Conservation (phyloP, 805 yeast species). For the Starmerella apis region DNA sequence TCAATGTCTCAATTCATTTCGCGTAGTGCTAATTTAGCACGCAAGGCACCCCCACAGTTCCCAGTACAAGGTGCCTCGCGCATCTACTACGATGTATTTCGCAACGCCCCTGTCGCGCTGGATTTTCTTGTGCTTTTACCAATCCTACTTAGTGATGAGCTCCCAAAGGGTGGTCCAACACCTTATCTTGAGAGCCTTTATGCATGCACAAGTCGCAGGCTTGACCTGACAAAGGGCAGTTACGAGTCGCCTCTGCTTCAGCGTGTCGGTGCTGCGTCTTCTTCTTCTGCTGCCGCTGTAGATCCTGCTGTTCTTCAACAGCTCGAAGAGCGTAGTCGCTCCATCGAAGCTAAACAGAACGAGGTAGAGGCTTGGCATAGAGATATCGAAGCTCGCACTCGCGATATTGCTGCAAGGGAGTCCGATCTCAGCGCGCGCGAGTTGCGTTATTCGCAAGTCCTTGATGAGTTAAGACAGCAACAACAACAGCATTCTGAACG, state of each 20-base stretch:
- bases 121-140: slow-evolving; percentile 78
- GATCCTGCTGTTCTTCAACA: slow-evolving; percentile 8
- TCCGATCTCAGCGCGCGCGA: slow-evolving; percentile 15
- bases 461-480: slow-evolving; percentile 12
- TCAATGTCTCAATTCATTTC: slow-evolving; percentile 19
- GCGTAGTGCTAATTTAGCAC: slow-evolving; percentile 16
- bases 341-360: background rate
- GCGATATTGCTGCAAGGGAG: slow-evolving; percentile 5
- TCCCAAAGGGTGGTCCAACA: slow-evolving; percentile 54
- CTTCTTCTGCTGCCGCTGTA: background rate
- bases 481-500: slow-evolving; percentile 13
- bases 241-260: slow-evolving; percentile 12
- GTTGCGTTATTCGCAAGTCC: slow-evolving; percentile 8
- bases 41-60: slow-evolving; percentile 27
- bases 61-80: slow-evolving; percentile 42
- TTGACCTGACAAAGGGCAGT: slow-evolving; percentile 18
- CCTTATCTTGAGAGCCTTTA: slow-evolving; percentile 84
- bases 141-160: slow-evolving; percentile 80
- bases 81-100: slow-evolving; percentile 55
- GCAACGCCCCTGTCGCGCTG: slow-evolving; percentile 48
- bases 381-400: slow-evolving; percentile 3
- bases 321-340: slow-evolving; percentile 13
- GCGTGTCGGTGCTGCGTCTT: slow-evolving; percentile 2
- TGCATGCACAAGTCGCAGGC: slow-evolving; percentile 40
- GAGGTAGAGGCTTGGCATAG: slow-evolving; percentile 12